Conservation (phyloP, 495 filamentous ascomycete genomes). For the Penicillium chermesinum region DNA sequence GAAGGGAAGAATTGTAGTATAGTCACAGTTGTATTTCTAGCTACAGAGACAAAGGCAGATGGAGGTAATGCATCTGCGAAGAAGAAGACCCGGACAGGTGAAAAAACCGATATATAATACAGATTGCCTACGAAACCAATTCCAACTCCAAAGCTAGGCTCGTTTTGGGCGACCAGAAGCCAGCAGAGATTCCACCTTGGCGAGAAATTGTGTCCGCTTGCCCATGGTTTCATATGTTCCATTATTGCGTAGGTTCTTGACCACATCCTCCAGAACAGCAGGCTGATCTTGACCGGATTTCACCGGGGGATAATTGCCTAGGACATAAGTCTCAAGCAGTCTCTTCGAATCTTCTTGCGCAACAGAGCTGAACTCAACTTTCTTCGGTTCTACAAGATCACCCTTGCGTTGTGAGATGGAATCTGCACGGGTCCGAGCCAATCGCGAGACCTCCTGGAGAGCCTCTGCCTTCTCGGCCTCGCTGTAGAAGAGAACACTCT, state of each 20-base stretch:
- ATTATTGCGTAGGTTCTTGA: conserved; percentile 40
- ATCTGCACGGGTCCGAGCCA: conserved; percentile 36
- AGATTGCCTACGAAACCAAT: too few relatives aligned
- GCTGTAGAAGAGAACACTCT: conserved; percentile 38
- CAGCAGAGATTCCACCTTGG: conserved; percentile 41
- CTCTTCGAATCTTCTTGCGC: conserved; percentile 51
- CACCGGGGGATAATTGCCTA: conserved; percentile 34
- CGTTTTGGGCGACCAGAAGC: conserved; percentile 30
- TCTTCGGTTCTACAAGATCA: conserved; percentile 33
- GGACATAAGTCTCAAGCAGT: conserved; percentile 71
- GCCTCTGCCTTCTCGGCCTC: conserved; percentile 37
- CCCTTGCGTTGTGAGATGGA: conserved; percentile 38
- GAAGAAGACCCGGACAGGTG: conserved; percentile 6
- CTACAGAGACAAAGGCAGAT: conserved; percentile 5
- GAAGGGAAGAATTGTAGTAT: conserved; percentile 8
- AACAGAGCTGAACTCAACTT: conserved; percentile 38
- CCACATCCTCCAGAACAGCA: conserved; percentile 31
- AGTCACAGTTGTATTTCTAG: conserved; percentile 21
- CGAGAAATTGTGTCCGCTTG: conserved; percentile 38
- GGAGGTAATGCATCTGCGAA: conserved; percentile 1
- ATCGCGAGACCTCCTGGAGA: conserved; percentile 30
- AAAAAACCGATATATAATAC: conserved; percentile 25
- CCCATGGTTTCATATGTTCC: conserved; percentile 39
- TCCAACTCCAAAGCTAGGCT: conserved; percentile 7
- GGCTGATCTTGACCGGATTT: conserved; percentile 16